Base-by-base conservation (phyloP, 2,329 filamentous ascomycete species). In the Emergomyces orientalis region DNA sequence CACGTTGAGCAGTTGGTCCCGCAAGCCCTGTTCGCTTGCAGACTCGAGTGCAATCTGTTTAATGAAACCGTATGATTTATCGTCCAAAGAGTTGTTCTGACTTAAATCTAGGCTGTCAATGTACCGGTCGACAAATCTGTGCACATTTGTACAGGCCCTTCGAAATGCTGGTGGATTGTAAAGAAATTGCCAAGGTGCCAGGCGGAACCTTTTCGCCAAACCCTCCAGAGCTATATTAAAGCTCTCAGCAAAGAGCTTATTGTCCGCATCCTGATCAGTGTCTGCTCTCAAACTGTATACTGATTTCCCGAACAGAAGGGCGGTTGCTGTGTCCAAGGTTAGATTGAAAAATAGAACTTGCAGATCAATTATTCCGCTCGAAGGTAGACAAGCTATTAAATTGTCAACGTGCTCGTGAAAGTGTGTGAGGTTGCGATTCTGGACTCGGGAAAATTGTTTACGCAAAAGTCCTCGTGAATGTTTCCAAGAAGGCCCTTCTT, bases 311-410 rank as follows among this genome's bases (percentile, higher is more conserved):
- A 76, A 77, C 8, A 76, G 67, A n/a, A 76, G 70, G 34, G 72
- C 69, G 0, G 71, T 76, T 1, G 74, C 71, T 0, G 73, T 73
- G 41, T 77, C 74, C 17, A 77, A 66, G 1, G 74, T 78, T 37
- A 76, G 65, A 34, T 71, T 68, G 64, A 77, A 76, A 62, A 79
- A 78, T 0, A 77, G 66, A 0, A 74, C 72, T 62, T 76, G 70
- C 0, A 79, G 62, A 37, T 68, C 65, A n/a, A 73, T 49, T 11
- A 67, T 52, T 1, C 66, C 65, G 34, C 69, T 63, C 2, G 69
- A 69, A 3, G 65, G 63, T 0, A 73, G 30, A 34, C 34, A 64
- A 2, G 32, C 30, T 32, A 79, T 69, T 52, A 79, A 66, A 56
- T 75, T 72, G 43, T 73, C 67, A 9, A 70, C 63, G 52, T 68